phyloP scores from a whole-genome alignment of 73 alveolate species.

The Tetrahymena borealis region DNA sequence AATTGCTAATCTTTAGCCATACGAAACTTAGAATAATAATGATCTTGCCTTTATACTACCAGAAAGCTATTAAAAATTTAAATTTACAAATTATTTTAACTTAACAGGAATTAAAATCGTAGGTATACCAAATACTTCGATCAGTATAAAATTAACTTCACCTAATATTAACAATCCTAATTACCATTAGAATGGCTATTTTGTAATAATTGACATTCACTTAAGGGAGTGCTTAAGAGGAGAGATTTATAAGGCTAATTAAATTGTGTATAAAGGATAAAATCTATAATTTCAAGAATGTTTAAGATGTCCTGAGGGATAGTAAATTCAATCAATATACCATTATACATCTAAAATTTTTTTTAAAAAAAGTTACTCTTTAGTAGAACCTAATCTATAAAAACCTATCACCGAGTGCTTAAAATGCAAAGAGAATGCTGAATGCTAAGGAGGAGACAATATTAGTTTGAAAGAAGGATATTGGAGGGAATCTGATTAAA shows the following conservation, averaged over 20 bases:
- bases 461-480: background rate
- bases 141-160: background rate
- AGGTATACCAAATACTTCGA: background rate
- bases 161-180: background rate
- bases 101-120: background rate
- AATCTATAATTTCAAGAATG: background rate
- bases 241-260: background rate
- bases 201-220: background rate
- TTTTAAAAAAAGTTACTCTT: background rate
- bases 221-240: background rate
- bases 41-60: background rate
- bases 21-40: background rate
- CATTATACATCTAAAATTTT: background rate
- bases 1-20: background rate
- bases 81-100: background rate
- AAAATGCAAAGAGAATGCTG: background rate
- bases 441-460: background rate
- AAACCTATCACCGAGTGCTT: background rate
- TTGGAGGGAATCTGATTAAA: background rate
- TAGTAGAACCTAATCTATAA: background rate
- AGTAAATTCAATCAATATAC: background rate
- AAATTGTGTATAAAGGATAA: background rate
- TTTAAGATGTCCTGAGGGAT: background rate
- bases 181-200: background rate
- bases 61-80: background rate